Evolutionary conservation across 2,329 filamentous ascomycete genomes (phyloP).

Genomic region (Aspergillus arachidicola): DNA sequence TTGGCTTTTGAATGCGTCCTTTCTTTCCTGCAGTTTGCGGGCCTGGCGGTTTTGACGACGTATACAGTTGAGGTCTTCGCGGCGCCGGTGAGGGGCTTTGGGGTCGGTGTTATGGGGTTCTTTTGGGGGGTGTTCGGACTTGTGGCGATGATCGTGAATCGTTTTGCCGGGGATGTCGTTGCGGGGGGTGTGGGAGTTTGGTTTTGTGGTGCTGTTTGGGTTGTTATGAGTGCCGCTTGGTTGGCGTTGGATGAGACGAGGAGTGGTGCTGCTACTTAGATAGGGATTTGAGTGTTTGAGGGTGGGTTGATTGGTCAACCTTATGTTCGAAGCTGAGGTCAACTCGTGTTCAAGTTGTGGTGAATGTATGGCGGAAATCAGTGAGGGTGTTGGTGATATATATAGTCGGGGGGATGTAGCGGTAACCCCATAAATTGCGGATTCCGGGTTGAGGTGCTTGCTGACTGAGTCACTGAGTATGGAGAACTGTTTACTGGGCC

Average conservation of each 20-base stretch:
- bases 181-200: constrained; percentile 18
- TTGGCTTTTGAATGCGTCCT: constrained; percentile 22
- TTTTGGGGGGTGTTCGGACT: constrained; percentile 19
- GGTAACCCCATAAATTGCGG: too few species aligned
- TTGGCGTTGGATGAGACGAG: neutral
- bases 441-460: too few species aligned
- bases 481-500: too few species aligned
- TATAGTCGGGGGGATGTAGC: too few species aligned
- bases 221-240: constrained; percentile 23
- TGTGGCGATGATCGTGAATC: constrained; percentile 17
- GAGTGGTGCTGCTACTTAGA: neutral
- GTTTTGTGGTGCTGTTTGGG: constrained; percentile 25
- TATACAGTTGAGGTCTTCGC: constrained; percentile 24
- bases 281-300: too few species aligned
- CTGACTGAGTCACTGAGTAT: too few species aligned
- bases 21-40: constrained; percentile 17
- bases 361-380: too few species aligned
- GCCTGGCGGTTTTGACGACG: constrained; percentile 16
- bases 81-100: constrained; percentile 15
- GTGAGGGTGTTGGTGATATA: too few species aligned
- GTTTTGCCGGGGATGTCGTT: constrained; percentile 6
- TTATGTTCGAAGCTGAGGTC: too few species aligned
- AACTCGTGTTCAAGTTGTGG: too few species aligned
- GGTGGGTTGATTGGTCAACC: too few species aligned
- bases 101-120: constrained; percentile 16